phyloP scores from a whole-genome alignment of 371 early-diverging fungal species.

The Apophysomyces variabilis region DNA sequence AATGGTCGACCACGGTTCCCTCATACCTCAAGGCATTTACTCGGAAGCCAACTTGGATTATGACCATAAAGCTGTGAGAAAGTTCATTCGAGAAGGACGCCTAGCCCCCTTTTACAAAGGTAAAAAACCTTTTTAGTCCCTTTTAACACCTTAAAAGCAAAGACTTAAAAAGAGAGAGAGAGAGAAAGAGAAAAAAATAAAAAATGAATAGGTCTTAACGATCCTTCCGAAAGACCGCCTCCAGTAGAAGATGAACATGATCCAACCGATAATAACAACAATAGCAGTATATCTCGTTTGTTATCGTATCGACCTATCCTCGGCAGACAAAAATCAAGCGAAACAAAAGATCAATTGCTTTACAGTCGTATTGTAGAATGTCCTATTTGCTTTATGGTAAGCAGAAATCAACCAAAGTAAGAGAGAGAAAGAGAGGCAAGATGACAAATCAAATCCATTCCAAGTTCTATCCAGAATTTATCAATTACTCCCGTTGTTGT shows the following conservation, averaged over 20 bases:
- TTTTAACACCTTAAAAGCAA: too few species aligned
- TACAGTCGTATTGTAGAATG: slow-evolving; percentile 74
- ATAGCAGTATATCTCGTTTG: not conserved
- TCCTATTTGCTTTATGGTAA: slow-evolving; percentile 90
- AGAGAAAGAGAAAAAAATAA: too few species aligned
- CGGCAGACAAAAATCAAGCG: slow-evolving; percentile 10
- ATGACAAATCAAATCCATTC: too few species aligned
- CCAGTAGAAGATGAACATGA: not conserved
- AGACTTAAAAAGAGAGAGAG: too few species aligned
- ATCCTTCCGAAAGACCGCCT: not conserved
- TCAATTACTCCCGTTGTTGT: slow-evolving; percentile 89
- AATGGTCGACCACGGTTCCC: slow-evolving; percentile 63
- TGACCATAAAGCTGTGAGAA: slow-evolving; percentile 68
- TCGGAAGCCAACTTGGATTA: slow-evolving; percentile 61
- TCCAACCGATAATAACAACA: too few species aligned
- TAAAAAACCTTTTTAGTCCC: not conserved
- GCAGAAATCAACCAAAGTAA: not conserved
- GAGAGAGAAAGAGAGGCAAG: too few species aligned
- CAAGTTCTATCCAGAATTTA: slow-evolving; percentile 85
- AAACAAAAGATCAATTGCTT: slow-evolving; percentile 16
- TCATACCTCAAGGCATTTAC: slow-evolving; percentile 75
- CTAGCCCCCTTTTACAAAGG: slow-evolving; percentile 90
- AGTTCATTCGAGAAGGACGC: slow-evolving; percentile 70
- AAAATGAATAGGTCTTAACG: not conserved
- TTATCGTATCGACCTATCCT: not conserved